Percentiles rank a stretch among this genome's conserved stretches.
These are phyloP conservation scores for Lactarius pseudohatsudake DNA, from an alignment of 768 basidiomycete species.

Conservation along the genomic window DNA sequence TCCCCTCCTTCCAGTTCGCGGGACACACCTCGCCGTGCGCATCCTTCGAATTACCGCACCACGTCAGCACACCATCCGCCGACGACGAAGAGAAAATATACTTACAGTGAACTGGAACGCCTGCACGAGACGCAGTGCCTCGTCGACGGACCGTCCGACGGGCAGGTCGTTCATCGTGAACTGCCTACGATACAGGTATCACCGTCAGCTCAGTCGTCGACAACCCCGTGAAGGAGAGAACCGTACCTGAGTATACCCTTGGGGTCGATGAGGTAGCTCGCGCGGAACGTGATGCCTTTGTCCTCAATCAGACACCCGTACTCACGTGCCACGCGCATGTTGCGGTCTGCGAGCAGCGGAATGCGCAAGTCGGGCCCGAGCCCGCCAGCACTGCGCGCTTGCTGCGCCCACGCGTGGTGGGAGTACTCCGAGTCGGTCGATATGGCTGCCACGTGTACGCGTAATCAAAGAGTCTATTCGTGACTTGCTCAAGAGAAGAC, in stretches of 20 bases:
- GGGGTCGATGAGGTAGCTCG: conserved; percentile 84
- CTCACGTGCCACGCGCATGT: conserved; percentile 75
- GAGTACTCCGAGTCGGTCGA: conserved; percentile 91
- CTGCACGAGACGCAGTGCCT: conserved; percentile 86
- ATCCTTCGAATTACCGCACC: conserved; percentile 49
- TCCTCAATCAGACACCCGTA: conserved; percentile 91
- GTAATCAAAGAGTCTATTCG: not conserved
- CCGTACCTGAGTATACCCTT: conserved; percentile 66
- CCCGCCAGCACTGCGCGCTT: conserved; percentile 82
- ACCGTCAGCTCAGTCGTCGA: not conserved
- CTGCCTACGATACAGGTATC: conserved; percentile 38
- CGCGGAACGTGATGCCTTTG: conserved; percentile 84
- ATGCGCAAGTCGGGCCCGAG: conserved; percentile 87
- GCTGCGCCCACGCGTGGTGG: conserved; percentile 84
- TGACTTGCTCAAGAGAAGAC: conserved; percentile 23
- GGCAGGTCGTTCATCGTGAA: conserved; percentile 91
- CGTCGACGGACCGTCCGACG: conserved; percentile 93
- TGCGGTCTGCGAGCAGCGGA: conserved; percentile 78
- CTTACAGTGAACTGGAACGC: conserved; percentile 89
- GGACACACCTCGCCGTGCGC: conserved; percentile 92
- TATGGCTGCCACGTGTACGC: conserved; percentile 46
- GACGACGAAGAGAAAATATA: conserved; percentile 16
- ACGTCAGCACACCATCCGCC: not conserved
- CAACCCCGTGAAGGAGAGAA: conserved; percentile 23
- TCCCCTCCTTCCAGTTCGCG: conserved; percentile 82